Conservation (phyloP, 202 grass and related monocot species). For the Dendrocalamus latiflorus region DNA sequence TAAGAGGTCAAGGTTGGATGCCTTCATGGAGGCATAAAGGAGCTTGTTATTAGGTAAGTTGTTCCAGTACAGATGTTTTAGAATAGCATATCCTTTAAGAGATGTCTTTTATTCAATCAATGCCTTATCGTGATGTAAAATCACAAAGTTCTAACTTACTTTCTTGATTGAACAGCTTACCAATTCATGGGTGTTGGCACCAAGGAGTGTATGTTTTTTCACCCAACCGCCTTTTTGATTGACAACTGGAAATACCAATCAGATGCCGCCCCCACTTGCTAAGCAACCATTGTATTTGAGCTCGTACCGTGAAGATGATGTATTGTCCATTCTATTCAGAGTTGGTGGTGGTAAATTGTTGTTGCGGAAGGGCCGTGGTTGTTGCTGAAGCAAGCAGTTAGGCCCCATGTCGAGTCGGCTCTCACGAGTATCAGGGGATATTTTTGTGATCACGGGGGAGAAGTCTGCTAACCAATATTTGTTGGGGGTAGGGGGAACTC, state of each 20-base stretch:
- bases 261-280: not conserved
- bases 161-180: conserved; percentile 39
- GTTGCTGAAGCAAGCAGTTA: conserved; percentile 22
- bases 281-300: not conserved
- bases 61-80: not conserved
- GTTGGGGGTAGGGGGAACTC: conserved; percentile 36
- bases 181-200: conserved; percentile 26
- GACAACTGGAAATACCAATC: conserved; percentile 24
- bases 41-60: conserved; percentile 45
- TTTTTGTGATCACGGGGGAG: conserved; percentile 33
- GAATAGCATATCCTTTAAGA: not conserved
- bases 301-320: conserved; percentile 5
- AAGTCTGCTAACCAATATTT: conserved; percentile 47
- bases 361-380: not conserved
- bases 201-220: conserved; percentile 17
- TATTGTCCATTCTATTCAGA: conserved; percentile 17
- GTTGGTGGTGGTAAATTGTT: conserved; percentile 27
- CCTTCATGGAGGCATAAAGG: conserved; percentile 53
- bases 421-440: conserved; percentile 33
- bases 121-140: not conserved
- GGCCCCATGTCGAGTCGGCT: conserved; percentile 11
- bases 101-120: not conserved
- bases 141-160: conserved; percentile 8
- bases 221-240: conserved; percentile 12
- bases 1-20: conserved; percentile 61